phyloP scores from a whole-genome alignment of 345 rosid species.

The Moringa oleifera region DNA sequence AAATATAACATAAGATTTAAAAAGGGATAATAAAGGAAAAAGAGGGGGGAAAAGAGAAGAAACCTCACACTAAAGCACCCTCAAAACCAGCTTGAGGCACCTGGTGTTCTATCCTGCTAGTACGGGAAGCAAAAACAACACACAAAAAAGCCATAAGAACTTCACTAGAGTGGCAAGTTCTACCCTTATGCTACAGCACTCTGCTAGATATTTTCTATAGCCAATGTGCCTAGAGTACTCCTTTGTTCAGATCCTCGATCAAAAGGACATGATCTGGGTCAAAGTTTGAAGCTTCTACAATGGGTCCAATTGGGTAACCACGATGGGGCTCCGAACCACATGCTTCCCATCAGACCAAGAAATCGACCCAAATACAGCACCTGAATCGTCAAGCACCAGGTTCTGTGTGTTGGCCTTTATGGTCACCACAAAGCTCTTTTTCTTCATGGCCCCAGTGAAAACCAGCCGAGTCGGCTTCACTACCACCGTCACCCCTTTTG shows the following conservation, averaged over 20 bases:
- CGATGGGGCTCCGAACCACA: slow-evolving; percentile 66
- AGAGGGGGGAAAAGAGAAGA: neutral
- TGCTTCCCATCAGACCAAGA: slow-evolving; percentile 81
- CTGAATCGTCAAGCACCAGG: slow-evolving; percentile 49
- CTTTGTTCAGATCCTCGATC: slow-evolving; percentile 24
- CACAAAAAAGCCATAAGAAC: neutral
- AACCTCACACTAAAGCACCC: slow-evolving; percentile 7
- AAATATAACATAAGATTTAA: slow-evolving; percentile 12
- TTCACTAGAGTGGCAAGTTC: slow-evolving; percentile 10
- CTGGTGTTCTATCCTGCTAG: too few species aligned
- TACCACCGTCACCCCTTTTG: slow-evolving; percentile 48
- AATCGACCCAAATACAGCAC: slow-evolving; percentile 67
- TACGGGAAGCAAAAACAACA: neutral
- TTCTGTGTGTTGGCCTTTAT: slow-evolving; percentile 43
- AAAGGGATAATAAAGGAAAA: neutral
- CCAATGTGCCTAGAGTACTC: too few species aligned
- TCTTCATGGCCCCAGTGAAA: slow-evolving; percentile 44
- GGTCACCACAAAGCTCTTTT: slow-evolving; percentile 51
- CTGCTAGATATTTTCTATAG: neutral
- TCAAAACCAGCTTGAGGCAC: neutral
- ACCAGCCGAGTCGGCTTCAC: slow-evolving; percentile 57
- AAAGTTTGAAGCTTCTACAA: slow-evolving; percentile 24
- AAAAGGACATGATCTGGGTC: slow-evolving; percentile 20
- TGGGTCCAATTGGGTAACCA: slow-evolving; percentile 50
- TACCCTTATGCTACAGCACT: slow-evolving; percentile 6